Base-by-base conservation (phyloP, 1,284 basidiomycete species). In the Leccinum pallidistipes region DNA sequence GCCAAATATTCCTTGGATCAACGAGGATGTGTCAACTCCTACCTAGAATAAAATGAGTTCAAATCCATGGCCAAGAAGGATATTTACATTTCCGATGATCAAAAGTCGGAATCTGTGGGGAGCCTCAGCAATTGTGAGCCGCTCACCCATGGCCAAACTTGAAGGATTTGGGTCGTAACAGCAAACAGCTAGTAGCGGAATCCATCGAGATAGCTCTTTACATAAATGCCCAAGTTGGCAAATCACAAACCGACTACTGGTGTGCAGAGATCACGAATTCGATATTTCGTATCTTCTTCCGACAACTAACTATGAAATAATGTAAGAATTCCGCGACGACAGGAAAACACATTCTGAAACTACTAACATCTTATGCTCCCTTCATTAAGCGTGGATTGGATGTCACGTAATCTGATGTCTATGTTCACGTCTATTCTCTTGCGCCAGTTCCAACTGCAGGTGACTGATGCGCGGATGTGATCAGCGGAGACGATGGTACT, bases 311-410 rank as follows among this genome's bases (percentile, higher is more conserved):
- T 43, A 43, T 10, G n/a, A 18, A 43, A 43, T 18, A 18, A n/a
- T 1, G 40, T 43, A n/a, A 5, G 40, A n/a, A 18, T 18, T 18
- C 38, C n/a, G 5, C 4, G 9, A 16, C 1, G 10, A 14, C 8
- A 29, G 10, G 31, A 1, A 2, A 34, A 27, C 21, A 27, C n/a
- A 18, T 10, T 11, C 40, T 5, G 40, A 45, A 45, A 47, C 12
- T 8, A 1, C 31, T 31, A 10, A 68, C 65, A 58, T 56, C 45
- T 47, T 9, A 55, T 9, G 10, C 34, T 21, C 21, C 21, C 21
- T 21, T 21, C 21, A 21, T 21, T 21, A 21, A 2, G 21, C 21
- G 2, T 21, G 21, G 21, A 21, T 21, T 21, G 21, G 21, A 21
- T 21, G 21, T 21, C 21, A 21, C 21, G 2, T 21, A 21, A 21